Base-by-base conservation (phyloP, 345 rosid species). In the Reutealis trisperma region DNA sequence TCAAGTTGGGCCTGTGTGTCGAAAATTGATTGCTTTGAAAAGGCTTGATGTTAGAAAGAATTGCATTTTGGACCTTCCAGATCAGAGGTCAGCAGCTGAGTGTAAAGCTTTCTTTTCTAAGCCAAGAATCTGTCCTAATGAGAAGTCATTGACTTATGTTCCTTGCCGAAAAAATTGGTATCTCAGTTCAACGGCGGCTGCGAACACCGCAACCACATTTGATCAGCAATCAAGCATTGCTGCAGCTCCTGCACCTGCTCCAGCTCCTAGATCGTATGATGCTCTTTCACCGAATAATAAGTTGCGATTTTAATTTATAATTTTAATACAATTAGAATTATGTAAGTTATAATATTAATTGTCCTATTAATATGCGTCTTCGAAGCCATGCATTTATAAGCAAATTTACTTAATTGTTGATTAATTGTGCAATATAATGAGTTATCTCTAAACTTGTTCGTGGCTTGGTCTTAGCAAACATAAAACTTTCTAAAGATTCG, bases 61-160 rank as follows among this genome's bases (percentile, higher is more conserved):
- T 84, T 90, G 94, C 86, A 86, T 90, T 78, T 47, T 76, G 59
- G 94, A 67, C 47, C 85, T 90, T 22, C 88, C 91, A n/a, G 9
- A 42, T 7, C 90, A 90, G 85, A 86, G 80, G 72, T 13, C 81
- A 16, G 32, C 16, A 11, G 65, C 72, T 4, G 82, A 80, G 0
- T 89, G 92, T n/a, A 42, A 5, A 2, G 30, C 8, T 14, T 89
- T 87, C 81, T 87, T 84, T 86, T 79, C 82, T 8, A 52, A 58
- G 44, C 24, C 2, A 0, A 21, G 1, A 24, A 7, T 0, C 6
- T 89, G 92, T 66, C 64, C 83, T 1, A 62, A 81, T 7, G 63
- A 60, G 64, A 75, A 18, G 57, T 79, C 82, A 16, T 11, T 86
- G 67, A 63, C 1, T 22, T 72, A 63, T 67, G 41, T 89, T 47